These are phyloP conservation scores for Cinnamomum micranthum DNA, from an alignment of 164 flowering plant genomes.

Conservation along the genomic window DNA sequence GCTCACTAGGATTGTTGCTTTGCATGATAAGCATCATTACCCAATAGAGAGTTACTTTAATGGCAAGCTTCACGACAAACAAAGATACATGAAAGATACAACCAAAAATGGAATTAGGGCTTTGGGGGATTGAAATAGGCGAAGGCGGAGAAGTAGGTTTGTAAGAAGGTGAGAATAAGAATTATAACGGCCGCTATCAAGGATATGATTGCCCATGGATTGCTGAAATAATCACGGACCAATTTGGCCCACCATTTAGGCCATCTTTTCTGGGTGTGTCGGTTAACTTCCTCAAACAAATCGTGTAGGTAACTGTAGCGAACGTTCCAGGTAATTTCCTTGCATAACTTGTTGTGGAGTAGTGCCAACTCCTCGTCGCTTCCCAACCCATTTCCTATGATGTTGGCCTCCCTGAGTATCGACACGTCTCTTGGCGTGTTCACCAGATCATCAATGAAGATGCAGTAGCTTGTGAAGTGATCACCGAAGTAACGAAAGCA, in stretches of 20 bases:
- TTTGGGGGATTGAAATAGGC: too few species aligned
- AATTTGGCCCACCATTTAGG: slow-evolving; percentile 41
- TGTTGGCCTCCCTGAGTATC: slow-evolving; percentile 29
- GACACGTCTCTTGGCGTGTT: slow-evolving; percentile 40
- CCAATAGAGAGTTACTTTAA: too few species aligned
- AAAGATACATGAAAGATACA: too few species aligned
- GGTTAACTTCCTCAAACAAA: slow-evolving; percentile 27
- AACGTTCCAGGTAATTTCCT: slow-evolving; percentile 32
- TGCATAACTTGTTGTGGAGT: slow-evolving; percentile 39
- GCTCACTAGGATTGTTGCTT: too few species aligned
- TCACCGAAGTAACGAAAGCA: slow-evolving; percentile 65
- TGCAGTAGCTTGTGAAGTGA: slow-evolving; percentile 37
- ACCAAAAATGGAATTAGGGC: too few species aligned
- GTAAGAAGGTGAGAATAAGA: background rate
- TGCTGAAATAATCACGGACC: slow-evolving; percentile 30
- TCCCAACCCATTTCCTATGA: slow-evolving; percentile 39
- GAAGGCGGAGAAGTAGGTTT: background rate
- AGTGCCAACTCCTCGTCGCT: slow-evolving; percentile 51
- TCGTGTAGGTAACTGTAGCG: slow-evolving; percentile 11
- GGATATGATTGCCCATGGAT: background rate
- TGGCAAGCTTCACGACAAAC: too few species aligned
- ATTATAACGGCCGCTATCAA: background rate
- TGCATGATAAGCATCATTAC: too few species aligned
- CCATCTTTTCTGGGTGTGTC: slow-evolving; percentile 33
- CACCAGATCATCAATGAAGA: slow-evolving; percentile 51